These are phyloP conservation scores for Solanum paucissectum DNA, from an alignment of 257 asterid genomes.

Conservation along the genomic window DNA sequence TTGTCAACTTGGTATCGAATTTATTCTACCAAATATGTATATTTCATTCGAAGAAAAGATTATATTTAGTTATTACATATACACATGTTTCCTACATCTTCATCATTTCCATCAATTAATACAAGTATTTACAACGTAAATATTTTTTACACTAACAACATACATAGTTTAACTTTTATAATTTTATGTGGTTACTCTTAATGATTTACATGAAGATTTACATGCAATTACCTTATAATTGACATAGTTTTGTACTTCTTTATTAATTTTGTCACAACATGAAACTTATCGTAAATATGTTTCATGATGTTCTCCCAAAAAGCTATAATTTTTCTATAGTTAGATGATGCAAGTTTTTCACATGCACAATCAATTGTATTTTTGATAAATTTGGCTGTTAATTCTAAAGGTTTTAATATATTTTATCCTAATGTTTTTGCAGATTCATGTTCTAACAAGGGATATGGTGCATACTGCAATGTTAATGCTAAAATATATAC, in stretches of 20 bases:
- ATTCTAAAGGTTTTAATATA: not conserved
- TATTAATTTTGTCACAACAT: not conserved
- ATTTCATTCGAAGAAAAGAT: not conserved
- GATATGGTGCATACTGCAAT: conserved; percentile 32
- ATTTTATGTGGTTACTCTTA: not conserved
- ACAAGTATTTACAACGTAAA: not conserved
- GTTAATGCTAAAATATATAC: conserved; percentile 13
- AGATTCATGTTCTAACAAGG: conserved; percentile 39
- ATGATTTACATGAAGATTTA: not conserved
- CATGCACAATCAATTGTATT: not conserved
- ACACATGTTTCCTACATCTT: not conserved
- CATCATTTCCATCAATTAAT: not conserved
- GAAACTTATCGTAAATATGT: not conserved
- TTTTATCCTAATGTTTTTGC: not conserved
- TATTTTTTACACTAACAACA: not conserved
- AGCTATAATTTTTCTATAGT: not conserved
- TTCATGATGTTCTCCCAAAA: not conserved
- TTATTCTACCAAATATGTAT: not conserved
- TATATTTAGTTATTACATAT: not conserved
- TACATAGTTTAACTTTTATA: not conserved
- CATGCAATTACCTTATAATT: not conserved
- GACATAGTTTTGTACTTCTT: not conserved
- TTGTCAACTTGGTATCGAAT: not conserved
- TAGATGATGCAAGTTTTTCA: conserved; percentile 5
- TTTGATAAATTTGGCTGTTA: not conserved